These are phyloP conservation scores for Dillenia turbinata DNA, from an alignment of 164 flowering plant genomes.

Conservation along the genomic window DNA sequence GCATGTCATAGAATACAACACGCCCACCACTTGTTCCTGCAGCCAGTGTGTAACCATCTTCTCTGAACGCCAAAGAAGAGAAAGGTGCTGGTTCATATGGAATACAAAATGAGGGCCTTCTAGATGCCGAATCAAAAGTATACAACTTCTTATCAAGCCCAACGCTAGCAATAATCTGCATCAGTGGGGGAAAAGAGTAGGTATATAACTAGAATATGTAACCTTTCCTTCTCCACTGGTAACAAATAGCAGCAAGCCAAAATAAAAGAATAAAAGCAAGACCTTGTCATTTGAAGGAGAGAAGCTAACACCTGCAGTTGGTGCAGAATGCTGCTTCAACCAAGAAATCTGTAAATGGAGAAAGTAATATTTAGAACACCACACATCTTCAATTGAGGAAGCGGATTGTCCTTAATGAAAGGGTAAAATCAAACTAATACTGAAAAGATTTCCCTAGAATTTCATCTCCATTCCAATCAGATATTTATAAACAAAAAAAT, in stretches of 20 bases:
- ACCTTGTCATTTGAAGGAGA: constrained; percentile 98
- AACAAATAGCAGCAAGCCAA: neutral
- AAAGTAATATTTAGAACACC: neutral
- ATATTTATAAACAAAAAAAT: neutral
- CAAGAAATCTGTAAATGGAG: constrained; percentile 62
- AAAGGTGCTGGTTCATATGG: constrained; percentile 80
- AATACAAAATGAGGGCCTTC: constrained; percentile 57
- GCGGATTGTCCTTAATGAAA: too few relatives aligned
- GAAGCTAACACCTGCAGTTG: constrained; percentile 88
- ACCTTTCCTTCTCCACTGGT: neutral
- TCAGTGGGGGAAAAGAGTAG: constrained; percentile 1
- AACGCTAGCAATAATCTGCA: constrained; percentile 74
- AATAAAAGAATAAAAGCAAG: constrained; percentile 4
- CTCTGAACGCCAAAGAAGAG: constrained; percentile 88
- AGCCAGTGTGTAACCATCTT: constrained; percentile 86
- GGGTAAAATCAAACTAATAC: too few relatives aligned
- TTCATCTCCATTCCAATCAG: neutral
- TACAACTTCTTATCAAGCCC: constrained; percentile 92
- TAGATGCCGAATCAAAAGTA: constrained; percentile 72
- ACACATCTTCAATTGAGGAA: neutral
- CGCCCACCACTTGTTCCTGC: constrained; percentile 93
- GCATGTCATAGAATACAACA: constrained; percentile 91
- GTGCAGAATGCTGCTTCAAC: constrained; percentile 98
- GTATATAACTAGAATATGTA: neutral
- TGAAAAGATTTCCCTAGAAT: neutral